Evolutionary conservation across 345 rosid species (phyloP), one percentile per base, ranked within the genome.

Genomic region (Lepidium sativum): DNA sequence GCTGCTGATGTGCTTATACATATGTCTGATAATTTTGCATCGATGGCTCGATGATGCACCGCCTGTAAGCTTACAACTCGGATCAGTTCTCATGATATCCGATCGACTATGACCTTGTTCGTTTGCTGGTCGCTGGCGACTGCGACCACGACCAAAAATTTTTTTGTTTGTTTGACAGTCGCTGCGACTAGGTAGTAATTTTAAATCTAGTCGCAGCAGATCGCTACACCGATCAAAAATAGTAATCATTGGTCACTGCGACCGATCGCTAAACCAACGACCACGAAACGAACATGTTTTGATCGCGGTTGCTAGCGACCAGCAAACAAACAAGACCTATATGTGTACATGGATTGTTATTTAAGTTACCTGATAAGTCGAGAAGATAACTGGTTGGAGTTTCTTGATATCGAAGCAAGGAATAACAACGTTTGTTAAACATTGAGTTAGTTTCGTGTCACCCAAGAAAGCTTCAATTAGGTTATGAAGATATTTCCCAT

Each of bases 1-100:
- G 97, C 90, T 4, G 92, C 88, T 1, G 95, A 82, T 44, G 97
- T 87, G 40, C 78, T 63, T 42, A 87, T 75, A 74, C 92, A 80
- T 51, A 90, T 84, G 49, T 90, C 92, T 6, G 88, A 73, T 51
- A 90, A 64, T 13, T 37, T 39, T 16, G 86, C 92, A 65, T 87
- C 81, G 1, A 78, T 15, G 18, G 34, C 29, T 50, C 77, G 75
- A 33, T 56, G n/a, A 5, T 1, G 6, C 9, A 12, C 13, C 21
- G 83, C 67, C 95, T 87, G 21, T 25, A 61, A 16, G 31, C 40
- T 25, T 37, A 43, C 39, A 15, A 23, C 32, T 49, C 23, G 1
- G 14, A 54, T 47, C 60, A 68, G 27, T 21, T 34, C 3, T 0
- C 15, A 1, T 39, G 14, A 41, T 9, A n/a, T n/a, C n/a, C n/a